These are phyloP conservation scores for Mayamaea pseudoterrestris DNA, from an alignment of 108 stramenopile genomes.

Conservation along the genomic window DNA sequence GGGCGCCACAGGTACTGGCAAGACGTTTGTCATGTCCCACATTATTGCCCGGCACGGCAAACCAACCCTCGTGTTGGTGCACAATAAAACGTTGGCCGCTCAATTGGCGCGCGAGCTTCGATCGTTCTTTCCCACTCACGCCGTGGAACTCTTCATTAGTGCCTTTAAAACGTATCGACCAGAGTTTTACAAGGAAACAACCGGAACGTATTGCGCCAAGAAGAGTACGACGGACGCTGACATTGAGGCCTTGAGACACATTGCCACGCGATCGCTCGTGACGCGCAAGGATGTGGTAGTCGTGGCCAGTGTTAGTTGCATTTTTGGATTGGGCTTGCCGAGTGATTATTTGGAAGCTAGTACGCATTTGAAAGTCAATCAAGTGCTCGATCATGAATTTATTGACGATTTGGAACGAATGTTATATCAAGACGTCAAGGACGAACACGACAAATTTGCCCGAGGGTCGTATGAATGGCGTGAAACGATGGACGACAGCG, in stretches of 20 bases:
- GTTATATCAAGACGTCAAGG: constrained; percentile 4
- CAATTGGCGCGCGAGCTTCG: constrained; percentile 64
- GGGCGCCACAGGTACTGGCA: constrained; percentile 54
- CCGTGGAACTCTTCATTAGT: constrained; percentile 60
- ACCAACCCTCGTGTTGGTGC: constrained; percentile 65
- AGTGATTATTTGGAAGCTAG: constrained; percentile 46
- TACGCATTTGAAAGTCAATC: constrained; percentile 14
- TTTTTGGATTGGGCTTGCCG: constrained; percentile 77
- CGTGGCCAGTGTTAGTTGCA: constrained; percentile 66
- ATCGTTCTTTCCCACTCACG: constrained; percentile 33
- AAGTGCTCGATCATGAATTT: constrained; percentile 7
- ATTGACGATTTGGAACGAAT: constrained; percentile 10
- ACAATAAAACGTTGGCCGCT: constrained; percentile 76
- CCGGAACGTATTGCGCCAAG: constrained; percentile 56
- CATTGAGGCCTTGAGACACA: constrained; percentile 56
- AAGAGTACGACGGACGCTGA: constrained; percentile 51
- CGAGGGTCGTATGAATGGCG: constrained; percentile 24
- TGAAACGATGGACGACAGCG: background rate
- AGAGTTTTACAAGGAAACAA: constrained; percentile 41
- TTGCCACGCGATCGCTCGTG: constrained; percentile 51
- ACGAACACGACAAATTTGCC: constrained; percentile 10
- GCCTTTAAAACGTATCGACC: constrained; percentile 71
- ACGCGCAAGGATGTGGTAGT: constrained; percentile 56
- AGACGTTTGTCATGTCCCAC: constrained; percentile 72
- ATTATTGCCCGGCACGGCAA: constrained; percentile 27